Evolutionary conservation across 805 yeast species (phyloP), one percentile per base, ranked within the genome.

Genomic region (Ogataea dorogensis): DNA sequence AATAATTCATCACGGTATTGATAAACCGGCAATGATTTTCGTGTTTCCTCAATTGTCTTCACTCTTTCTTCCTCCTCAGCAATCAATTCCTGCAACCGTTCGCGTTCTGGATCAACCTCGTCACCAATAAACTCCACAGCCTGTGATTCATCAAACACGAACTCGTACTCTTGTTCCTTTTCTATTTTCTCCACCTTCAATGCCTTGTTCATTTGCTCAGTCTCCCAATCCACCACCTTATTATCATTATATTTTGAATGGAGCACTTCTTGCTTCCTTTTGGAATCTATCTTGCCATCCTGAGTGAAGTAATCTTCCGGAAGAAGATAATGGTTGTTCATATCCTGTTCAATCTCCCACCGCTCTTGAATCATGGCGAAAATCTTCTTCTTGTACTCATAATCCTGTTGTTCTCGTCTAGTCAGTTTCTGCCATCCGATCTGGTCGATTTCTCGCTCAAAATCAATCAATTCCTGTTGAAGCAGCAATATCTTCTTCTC

Each of bases 11-110:
- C 65, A 29, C 89, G 65, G 49, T 74, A 81, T 33, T 70, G 62
- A 50, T 68, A 87, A 1, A 88, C 95, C 0, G 97, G 97, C 12
- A 88, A 65, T 0, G 85, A 75, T 48, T 70, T 72, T 33, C 91
- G 61, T 1, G 77, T 74, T 17, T 75, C 73, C 5, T 65, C 68
- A 17, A 79, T 70, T 1, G 59, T 44, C 25, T 56, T 55, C 5
- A 65, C 53, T 8, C 64, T 47, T 5, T 51, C 42, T 28, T 63
- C 66, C 21, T 71, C 72, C 33, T 51, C 58, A 41, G 59, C 68
- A 8, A 56, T 27, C 16, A 38, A 20, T 18, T 50, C 42, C 5
- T 25, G 11, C 24, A 41, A 24, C 32, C 65, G 65, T 53, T 69
- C 61, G 12, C 32, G 47, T 41, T 17, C 51, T 45, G 33, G 46